Evolutionary conservation across 352 stramenopile species (phyloP).

Genomic region (Phytopythium litorale): DNA sequence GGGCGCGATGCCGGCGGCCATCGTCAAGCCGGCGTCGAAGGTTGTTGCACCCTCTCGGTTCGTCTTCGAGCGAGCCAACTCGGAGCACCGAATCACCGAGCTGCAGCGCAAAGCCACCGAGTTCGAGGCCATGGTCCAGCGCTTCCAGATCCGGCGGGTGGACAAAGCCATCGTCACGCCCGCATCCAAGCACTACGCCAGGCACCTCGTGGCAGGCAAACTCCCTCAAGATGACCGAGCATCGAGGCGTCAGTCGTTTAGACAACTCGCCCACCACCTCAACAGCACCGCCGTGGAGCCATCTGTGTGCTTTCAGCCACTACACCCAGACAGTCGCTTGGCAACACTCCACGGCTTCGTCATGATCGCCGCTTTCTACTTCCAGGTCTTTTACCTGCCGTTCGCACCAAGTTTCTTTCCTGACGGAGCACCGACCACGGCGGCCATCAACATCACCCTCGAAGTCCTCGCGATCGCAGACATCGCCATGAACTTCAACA

Average conservation of each 20-base stretch:
- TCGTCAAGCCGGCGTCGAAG: too few species aligned
- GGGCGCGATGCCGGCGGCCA: too few species aligned
- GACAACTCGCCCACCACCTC: background rate
- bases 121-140: slow-evolving; percentile 16
- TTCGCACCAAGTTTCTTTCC: slow-evolving; percentile 9
- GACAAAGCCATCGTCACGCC: slow-evolving; percentile 15
- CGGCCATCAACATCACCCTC: slow-evolving; percentile 7
- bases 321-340: background rate
- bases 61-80: background rate
- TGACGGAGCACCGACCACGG: background rate
- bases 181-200: slow-evolving; percentile 14
- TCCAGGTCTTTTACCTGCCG: slow-evolving; percentile 14
- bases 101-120: slow-evolving; percentile 9
- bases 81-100: background rate
- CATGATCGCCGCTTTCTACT: slow-evolving; percentile 10
- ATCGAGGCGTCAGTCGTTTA: background rate
- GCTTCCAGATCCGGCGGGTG: slow-evolving; percentile 24
- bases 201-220: slow-evolving; percentile 5
- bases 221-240: background rate
- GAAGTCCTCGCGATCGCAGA: slow-evolving; percentile 7
- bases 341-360: slow-evolving; percentile 20
- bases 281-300: background rate
- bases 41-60: too few species aligned
- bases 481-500: slow-evolving; percentile 19
- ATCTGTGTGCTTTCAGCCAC: background rate